phyloP scores from a whole-genome alignment of 768 basidiomycete species.

The Podaxis rugospora region DNA sequence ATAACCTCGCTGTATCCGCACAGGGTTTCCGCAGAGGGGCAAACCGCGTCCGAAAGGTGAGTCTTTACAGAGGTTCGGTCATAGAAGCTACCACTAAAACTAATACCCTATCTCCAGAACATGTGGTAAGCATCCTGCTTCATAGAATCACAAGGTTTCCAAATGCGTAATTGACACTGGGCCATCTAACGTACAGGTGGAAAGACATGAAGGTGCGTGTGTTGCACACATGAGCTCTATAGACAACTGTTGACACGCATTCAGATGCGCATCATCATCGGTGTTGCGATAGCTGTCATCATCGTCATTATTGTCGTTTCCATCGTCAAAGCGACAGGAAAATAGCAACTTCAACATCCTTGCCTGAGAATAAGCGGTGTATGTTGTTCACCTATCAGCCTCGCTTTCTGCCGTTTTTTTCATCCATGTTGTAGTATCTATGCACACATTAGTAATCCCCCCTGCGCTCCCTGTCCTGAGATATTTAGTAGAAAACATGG shows the following conservation, averaged over 20 bases:
- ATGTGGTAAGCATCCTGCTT: constrained; percentile 69
- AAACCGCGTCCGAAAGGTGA: constrained; percentile 93
- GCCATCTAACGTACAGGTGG: constrained; percentile 57
- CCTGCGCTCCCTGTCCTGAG: constrained; percentile 10
- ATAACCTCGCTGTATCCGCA: constrained; percentile 96
- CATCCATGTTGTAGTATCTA: constrained; percentile 25
- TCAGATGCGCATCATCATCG: constrained; percentile 97
- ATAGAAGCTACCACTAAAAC: constrained; percentile 8
- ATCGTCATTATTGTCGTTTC: constrained; percentile 95
- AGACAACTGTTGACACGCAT: constrained; percentile 8
- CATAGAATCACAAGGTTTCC: constrained; percentile 2
- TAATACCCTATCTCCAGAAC: constrained; percentile 43
- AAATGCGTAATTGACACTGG: constrained; percentile 9
- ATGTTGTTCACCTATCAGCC: constrained; percentile 5
- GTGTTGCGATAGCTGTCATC: constrained; percentile 82
- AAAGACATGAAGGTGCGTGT: constrained; percentile 89
- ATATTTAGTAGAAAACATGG: constrained; percentile 5
- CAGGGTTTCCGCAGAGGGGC: constrained; percentile 98
- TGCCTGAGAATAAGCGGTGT: constrained; percentile 2
- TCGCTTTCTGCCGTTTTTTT: constrained; percentile 11
- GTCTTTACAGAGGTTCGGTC: constrained; percentile 15
- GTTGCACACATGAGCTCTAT: constrained; percentile 5
- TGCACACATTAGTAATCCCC: constrained; percentile 21
- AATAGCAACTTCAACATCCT: constrained; percentile 23
- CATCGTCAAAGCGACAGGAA: constrained; percentile 80